These are phyloP conservation scores for Cyberlindnera japonica DNA, from an alignment of 805 yeast genomes.

Conservation along the genomic window DNA sequence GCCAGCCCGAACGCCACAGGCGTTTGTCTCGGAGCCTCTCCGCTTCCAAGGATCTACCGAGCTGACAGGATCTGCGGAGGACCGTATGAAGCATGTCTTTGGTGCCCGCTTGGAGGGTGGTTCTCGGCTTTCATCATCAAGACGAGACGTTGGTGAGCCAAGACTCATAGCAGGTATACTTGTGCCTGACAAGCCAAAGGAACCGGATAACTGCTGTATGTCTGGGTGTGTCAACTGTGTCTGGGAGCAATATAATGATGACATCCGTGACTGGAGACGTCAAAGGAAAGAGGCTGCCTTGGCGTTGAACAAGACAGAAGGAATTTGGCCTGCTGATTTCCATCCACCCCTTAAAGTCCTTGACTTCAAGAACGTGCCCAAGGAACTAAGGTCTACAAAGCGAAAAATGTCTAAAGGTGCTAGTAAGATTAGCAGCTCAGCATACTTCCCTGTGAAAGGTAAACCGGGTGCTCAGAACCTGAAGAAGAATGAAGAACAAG, in stretches of 20 bases:
- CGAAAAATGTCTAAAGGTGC: slow-evolving; percentile 23
- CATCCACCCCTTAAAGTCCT: slow-evolving; percentile 50
- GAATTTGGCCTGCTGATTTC: slow-evolving; percentile 62
- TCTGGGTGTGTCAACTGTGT: slow-evolving; percentile 96
- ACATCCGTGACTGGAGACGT: slow-evolving; percentile 74
- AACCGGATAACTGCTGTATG: slow-evolving; percentile 97
- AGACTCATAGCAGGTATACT: slow-evolving; percentile 52
- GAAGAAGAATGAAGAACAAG: slow-evolving; percentile 24
- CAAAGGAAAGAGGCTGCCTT: slow-evolving; percentile 57
- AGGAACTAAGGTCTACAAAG: slow-evolving; percentile 31
- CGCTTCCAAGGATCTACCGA: slow-evolving; percentile 32
- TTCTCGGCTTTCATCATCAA: slow-evolving; percentile 36
- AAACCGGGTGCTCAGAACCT: slow-evolving; percentile 31
- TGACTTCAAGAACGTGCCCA: slow-evolving; percentile 42
- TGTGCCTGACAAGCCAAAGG: slow-evolving; percentile 81
- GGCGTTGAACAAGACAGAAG: slow-evolving; percentile 38
- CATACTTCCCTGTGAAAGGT: slow-evolving; percentile 34
- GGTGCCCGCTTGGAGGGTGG: slow-evolving; percentile 58
- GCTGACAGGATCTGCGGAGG: slow-evolving; percentile 37
- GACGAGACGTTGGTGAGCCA: slow-evolving; percentile 24
- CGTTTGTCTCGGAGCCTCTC: slow-evolving; percentile 9
- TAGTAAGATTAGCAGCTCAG: slow-evolving; percentile 24
- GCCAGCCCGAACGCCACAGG: neutral
- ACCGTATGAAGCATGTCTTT: slow-evolving; percentile 47
- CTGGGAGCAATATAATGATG: slow-evolving; percentile 91